Percentiles rank a stretch among this genome's conserved stretches.
Evolutionary conservation across 177 flowering plant genomes (phyloP).

Genomic region (Vitis hybrid): DNA sequence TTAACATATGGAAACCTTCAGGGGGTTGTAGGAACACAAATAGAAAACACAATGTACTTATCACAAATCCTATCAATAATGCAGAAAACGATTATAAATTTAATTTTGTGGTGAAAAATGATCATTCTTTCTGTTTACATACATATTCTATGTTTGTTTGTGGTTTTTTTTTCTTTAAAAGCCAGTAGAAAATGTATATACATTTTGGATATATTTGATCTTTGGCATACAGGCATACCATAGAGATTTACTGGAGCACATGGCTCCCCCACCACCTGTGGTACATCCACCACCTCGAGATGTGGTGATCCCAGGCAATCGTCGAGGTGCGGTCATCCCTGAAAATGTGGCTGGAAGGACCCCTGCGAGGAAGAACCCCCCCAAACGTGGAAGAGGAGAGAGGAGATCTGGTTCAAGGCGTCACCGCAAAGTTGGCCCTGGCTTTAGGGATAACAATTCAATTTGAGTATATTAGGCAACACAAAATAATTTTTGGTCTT

Average conservation of each 20-base stretch:
- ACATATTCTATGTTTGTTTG: background rate
- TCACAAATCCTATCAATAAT: too few species aligned
- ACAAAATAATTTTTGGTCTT: too few species aligned
- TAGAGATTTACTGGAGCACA: constrained; percentile 70
- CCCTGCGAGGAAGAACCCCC: constrained; percentile 33
- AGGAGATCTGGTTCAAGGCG: constrained; percentile 63
- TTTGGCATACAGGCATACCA: constrained; percentile 64
- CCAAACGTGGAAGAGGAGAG: constrained; percentile 52
- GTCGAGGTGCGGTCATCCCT: background rate
- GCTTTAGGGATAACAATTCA: constrained; percentile 29
- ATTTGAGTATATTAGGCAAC: constrained; percentile 1
- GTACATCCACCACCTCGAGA: constrained; percentile 24
- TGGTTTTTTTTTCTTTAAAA: background rate
- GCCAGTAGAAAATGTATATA: too few species aligned
- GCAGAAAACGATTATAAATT: too few species aligned
- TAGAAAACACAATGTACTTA: too few species aligned
- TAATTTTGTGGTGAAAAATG: too few species aligned
- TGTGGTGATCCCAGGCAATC: too few species aligned
- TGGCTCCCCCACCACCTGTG: constrained; percentile 38
- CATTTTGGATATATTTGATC: background rate
- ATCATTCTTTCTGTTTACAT: too few species aligned
- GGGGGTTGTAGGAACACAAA: too few species aligned
- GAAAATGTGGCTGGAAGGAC: constrained; percentile 21
- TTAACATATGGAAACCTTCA: too few species aligned
- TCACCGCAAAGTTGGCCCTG: constrained; percentile 53